phyloP scores from a whole-genome alignment of 768 basidiomycete genomes.

The Fistulinella prunicolor region DNA sequence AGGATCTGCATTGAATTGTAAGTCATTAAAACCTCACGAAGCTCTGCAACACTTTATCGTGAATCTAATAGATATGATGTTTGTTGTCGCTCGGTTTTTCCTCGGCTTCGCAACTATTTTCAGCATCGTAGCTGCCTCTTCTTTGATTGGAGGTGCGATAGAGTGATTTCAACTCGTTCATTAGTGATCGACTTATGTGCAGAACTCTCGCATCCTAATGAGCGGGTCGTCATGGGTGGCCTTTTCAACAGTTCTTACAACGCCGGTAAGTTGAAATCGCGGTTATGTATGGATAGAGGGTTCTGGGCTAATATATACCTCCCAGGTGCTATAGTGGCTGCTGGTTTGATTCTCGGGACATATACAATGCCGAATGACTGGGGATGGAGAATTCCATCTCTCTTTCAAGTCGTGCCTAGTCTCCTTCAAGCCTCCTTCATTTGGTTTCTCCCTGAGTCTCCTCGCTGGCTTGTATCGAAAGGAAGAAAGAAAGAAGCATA shows the following conservation, averaged over 20 bases:
- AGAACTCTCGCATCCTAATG: conserved; percentile 14
- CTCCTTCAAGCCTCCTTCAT: conserved; percentile 53
- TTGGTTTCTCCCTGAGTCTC: conserved; percentile 59
- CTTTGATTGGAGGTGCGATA: conserved; percentile 7
- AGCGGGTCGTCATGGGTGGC: conserved; percentile 3
- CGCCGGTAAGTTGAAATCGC: conserved; percentile 1
- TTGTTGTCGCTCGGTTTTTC: conserved; percentile 6
- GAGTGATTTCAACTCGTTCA: background rate
- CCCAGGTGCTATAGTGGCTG: conserved; percentile 32
- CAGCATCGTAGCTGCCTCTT: background rate
- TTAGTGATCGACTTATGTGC: background rate
- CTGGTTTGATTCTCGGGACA: conserved; percentile 57
- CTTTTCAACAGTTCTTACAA: background rate
- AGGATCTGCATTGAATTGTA: conserved; percentile 11
- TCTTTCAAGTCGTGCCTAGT: conserved; percentile 55
- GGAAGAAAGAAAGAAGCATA: conserved; percentile 49
- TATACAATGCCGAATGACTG: conserved; percentile 56
- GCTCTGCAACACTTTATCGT: background rate
- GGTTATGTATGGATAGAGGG: background rate
- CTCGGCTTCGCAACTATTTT: conserved; percentile 1
- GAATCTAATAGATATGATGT: background rate
- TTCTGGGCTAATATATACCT: background rate
- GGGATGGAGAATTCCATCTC: conserved; percentile 63
- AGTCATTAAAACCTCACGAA: background rate
- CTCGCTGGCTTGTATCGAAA: conserved; percentile 59